Base-by-base conservation (phyloP, 2,329 filamentous ascomycete genomes). In the Phyllosticta capitalensis region DNA sequence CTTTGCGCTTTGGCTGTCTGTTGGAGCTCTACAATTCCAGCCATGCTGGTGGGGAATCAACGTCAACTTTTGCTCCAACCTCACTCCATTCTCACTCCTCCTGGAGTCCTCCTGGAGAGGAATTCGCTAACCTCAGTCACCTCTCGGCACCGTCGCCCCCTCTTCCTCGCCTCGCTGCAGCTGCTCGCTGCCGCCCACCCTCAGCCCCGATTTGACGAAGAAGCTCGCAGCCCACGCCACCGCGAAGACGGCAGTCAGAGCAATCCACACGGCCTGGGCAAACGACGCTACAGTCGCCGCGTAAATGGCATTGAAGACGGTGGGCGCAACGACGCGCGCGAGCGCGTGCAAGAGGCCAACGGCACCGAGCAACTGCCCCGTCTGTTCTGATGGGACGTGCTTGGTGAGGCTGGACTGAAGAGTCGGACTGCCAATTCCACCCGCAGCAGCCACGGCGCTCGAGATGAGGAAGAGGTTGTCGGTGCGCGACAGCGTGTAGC, bases 321-420 rank as follows among this genome's bases (percentile, higher is more conserved):
- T 81, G 0, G 94, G 94, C 0, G 88, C 86, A 12, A 95, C 71
- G 1, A 97, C 84, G 62, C 91, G 80, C 2, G 89, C 83, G 38
- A 96, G 74, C 0, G 90, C 88, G 73, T 97, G 92, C 61, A 97
- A 74, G 62, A 97, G 78, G 0, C 92, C 94, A 17, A 87, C 87
- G 1, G 91, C 92, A 21, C 94, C 94, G 0, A 99, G 81, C n/a
- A 97, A 77, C 70, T 94, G 86, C 0, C 94, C 94, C 0, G 94
- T 87, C 53, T 83, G 83, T 63, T 94, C 88, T 0, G 85, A 79
- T 0, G 92, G 90, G 0, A 97, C 87, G 71, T 97, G 94, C 70
- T 96, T 97, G 20, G 91, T 96, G 55, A 96, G 77, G 0, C 88
- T 83, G 1, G 89, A 87, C 68, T 95, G 90, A 55, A 95, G 79